Percentiles rank a stretch among this genome's conserved stretches.
phyloP scores from a whole-genome alignment of 371 early-diverging fungal species.

The Mucor saturninus region DNA sequence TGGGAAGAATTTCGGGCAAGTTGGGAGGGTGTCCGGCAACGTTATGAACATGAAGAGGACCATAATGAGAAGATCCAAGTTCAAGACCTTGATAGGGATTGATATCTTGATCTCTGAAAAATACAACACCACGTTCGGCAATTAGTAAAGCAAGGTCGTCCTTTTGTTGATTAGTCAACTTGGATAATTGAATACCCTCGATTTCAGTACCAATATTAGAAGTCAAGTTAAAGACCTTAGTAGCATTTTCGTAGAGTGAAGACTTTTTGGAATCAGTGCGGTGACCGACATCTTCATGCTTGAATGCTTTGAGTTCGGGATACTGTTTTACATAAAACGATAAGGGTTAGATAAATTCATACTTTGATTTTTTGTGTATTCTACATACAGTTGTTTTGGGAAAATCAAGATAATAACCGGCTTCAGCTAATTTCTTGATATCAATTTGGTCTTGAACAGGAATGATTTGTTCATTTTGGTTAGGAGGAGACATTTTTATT shows the following conservation, averaged over 20 bases:
- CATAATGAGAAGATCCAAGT: slow-evolving; percentile 53
- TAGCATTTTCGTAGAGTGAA: slow-evolving; percentile 53
- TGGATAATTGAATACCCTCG: slow-evolving; percentile 50
- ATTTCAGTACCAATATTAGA: slow-evolving; percentile 65
- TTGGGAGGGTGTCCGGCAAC: slow-evolving; percentile 10
- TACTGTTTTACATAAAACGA: slow-evolving; percentile 6
- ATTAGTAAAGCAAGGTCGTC: slow-evolving; percentile 61
- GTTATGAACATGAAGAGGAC: slow-evolving; percentile 27
- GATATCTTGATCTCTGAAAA: slow-evolving; percentile 64
- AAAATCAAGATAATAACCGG: slow-evolving; percentile 40
- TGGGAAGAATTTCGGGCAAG: slow-evolving; percentile 11
- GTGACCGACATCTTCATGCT: slow-evolving; percentile 37
- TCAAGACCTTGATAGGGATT: slow-evolving; percentile 53
- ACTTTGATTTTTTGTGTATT: not conserved
- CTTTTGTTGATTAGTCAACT: slow-evolving; percentile 60
- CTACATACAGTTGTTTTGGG: slow-evolving; percentile 29
- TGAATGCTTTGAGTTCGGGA: slow-evolving; percentile 29
- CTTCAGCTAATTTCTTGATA: slow-evolving; percentile 32
- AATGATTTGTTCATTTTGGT: slow-evolving; percentile 1
- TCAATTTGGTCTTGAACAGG: slow-evolving; percentile 8
- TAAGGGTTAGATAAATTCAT: not conserved
- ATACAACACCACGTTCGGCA: slow-evolving; percentile 67
- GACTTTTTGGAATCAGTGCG: slow-evolving; percentile 57
- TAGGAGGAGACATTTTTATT: slow-evolving; percentile 12
- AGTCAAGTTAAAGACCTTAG: slow-evolving; percentile 55